Base-by-base conservation (phyloP, 2,329 filamentous ascomycete species). In the Fusarium sp. region DNA sequence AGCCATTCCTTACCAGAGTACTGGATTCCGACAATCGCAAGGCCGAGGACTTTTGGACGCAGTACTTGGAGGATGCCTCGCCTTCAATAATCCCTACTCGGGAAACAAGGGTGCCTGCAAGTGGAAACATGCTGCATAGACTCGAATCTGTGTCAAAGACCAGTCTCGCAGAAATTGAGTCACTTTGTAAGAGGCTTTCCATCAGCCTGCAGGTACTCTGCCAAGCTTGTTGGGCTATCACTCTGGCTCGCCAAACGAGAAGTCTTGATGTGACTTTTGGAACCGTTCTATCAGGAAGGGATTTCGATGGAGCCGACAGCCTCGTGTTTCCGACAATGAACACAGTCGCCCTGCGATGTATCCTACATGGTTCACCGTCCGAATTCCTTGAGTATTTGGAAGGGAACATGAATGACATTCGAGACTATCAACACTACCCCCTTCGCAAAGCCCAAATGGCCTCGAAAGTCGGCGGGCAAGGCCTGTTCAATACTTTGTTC, bases 241-340 rank as follows among this genome's bases (percentile, higher is more conserved):
- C 92, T 0, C 84, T 97, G 2, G 89, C 93, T 1, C 85, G 87
- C 1, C 84, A 88, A 46, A 84, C 87, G 2, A 80, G 84, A 5
- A 87, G 86, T 1, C 84, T 97, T 0, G 94, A 97, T 69, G 87
- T 97, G 6, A 85, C 89, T 0, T 97, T 96, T 75, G 95, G 95
- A 1, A 88, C 93, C 1, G 91, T 98, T 2, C 83, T 97, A 14
- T 94, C 94, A 0, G 94, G 95, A 17, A 87, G 95, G n/a, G 93
- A 96, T 58, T 89, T 88, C 11, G 90, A 92, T 45, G 85, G 87
- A 17, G 87, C 89, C 0, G 87, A 92, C 43, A 78, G 87, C 26
- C 79, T 95, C 14, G 84, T 94, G 75, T 98, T 97, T 73, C 95
- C 94, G 0, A 93, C 92, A 0, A 97, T 98, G 92, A 98, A 97